Evolutionary conservation across 768 basidiomycete species (phyloP).

Genomic region (Trametes coccinea): DNA sequence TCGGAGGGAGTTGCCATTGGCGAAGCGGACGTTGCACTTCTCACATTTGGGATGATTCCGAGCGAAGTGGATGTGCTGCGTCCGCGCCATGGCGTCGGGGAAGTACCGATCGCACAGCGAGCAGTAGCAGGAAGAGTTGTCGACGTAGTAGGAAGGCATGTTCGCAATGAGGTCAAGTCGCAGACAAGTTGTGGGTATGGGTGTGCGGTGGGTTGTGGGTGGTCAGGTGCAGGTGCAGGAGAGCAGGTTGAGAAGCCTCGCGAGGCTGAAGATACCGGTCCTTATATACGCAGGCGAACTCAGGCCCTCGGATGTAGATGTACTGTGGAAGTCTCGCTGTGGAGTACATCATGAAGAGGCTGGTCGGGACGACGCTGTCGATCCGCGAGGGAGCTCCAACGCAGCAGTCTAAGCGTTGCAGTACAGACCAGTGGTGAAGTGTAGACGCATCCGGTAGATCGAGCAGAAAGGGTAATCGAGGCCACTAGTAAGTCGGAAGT

Average conservation of each 20-base stretch:
- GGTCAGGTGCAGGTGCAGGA: too few relatives aligned
- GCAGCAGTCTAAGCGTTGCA: background rate
- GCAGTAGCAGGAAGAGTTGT: conserved; percentile 31
- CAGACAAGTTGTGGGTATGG: background rate
- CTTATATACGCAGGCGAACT: background rate
- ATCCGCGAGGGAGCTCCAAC: background rate
- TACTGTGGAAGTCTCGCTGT: background rate
- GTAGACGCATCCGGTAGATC: too few relatives aligned
- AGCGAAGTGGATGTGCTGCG: conserved; percentile 32
- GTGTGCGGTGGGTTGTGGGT: background rate
- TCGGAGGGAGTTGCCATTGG: conserved; percentile 35
- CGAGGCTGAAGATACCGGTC: background rate
- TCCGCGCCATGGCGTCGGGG: conserved; percentile 29
- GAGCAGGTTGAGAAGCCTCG: background rate
- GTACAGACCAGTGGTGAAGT: background rate
- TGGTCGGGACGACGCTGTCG: background rate
- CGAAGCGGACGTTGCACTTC: conserved; percentile 32
- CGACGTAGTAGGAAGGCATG: conserved; percentile 16
- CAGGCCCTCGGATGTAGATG: background rate
- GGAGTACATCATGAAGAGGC: background rate
- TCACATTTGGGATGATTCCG: conserved; percentile 35
- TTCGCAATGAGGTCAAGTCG: background rate
- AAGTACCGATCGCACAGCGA: conserved; percentile 39
- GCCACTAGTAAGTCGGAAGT: too few relatives aligned
- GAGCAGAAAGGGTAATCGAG: too few relatives aligned